These are phyloP conservation scores for Vachellia collinsii DNA, from an alignment of 306 rosid species.

Conservation along the genomic window DNA sequence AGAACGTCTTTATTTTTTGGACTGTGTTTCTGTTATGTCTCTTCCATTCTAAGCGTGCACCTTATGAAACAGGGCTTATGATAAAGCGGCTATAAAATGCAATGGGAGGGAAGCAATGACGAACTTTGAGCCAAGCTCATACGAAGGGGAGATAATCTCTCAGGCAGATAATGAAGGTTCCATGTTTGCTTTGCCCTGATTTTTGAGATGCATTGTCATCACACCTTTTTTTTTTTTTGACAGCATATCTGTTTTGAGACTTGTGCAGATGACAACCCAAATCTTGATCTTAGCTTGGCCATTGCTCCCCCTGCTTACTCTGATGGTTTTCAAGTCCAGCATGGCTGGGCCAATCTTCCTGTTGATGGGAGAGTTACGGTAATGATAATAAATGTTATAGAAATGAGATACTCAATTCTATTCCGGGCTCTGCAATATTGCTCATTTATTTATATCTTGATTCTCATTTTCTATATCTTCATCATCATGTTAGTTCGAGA, in stretches of 20 bases:
- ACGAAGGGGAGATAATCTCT: slow-evolving; percentile 58
- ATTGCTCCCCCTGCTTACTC: slow-evolving; percentile 66
- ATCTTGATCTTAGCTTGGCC: slow-evolving; percentile 84
- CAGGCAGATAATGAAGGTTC: slow-evolving; percentile 64
- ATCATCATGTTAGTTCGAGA: slow-evolving; percentile 51
- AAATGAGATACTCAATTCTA: background rate
- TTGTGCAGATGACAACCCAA: slow-evolving; percentile 55
- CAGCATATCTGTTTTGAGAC: background rate
- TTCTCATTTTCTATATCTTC: slow-evolving; percentile 12
- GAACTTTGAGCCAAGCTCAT: slow-evolving; percentile 73
- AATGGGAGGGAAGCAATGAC: slow-evolving; percentile 92
- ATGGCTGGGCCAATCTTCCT: slow-evolving; percentile 49
- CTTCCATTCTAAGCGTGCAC: slow-evolving; percentile 15
- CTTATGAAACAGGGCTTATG: slow-evolving; percentile 74
- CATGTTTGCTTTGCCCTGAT: background rate
- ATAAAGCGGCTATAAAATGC: slow-evolving; percentile 86
- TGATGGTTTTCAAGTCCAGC: slow-evolving; percentile 50
- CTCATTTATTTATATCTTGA: slow-evolving; percentile 6
- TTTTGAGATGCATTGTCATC: background rate
- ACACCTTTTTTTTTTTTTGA: background rate
- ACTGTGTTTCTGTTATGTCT: slow-evolving; percentile 19
- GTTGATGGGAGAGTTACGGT: slow-evolving; percentile 59
- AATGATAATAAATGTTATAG: slow-evolving; percentile 33
- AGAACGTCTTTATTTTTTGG: slow-evolving; percentile 25
- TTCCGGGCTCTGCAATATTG: slow-evolving; percentile 16